Evolutionary conservation across 257 asterid genomes (phyloP).

Genomic region (Jacaranda mimosifolia): DNA sequence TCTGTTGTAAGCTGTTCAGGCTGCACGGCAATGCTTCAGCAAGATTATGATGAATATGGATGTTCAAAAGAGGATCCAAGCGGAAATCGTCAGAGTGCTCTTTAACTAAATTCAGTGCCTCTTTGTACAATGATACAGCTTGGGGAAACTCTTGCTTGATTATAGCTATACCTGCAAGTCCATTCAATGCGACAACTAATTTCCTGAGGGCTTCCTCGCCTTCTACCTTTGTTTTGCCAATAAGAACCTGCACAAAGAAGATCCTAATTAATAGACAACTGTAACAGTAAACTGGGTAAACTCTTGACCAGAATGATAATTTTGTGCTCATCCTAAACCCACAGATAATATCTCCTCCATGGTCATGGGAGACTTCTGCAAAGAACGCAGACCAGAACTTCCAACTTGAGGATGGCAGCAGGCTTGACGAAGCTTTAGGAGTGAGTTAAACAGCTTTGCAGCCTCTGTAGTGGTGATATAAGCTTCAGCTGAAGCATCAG

Average conservation of each 20-base stretch:
- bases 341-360: constrained; percentile 97
- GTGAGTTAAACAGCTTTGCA: constrained; percentile 92
- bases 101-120: constrained; percentile 79
- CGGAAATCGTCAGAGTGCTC: constrained; percentile 87
- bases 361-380: constrained; percentile 97
- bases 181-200: constrained; percentile 89
- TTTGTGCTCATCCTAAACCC: constrained; percentile 44
- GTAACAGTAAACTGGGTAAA: constrained; percentile 18
- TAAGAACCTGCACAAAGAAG: constrained; percentile 72
- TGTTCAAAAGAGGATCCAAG: constrained; percentile 91
- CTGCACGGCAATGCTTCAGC: constrained; percentile 68
- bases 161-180: constrained; percentile 94
- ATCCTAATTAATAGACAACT: constrained; percentile 32
- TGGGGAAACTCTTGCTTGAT: constrained; percentile 73
- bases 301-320: constrained; percentile 29
- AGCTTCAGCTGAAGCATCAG: constrained; percentile 54
- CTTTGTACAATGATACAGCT: constrained; percentile 81
- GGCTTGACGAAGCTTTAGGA: constrained; percentile 98
- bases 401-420: constrained; percentile 99
- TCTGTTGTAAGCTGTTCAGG: constrained; percentile 41
- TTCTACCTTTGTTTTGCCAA: constrained; percentile 91
- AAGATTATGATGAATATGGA: constrained; percentile 91
- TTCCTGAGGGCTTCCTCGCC: constrained; percentile 96
- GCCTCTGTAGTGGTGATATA: constrained; percentile 82
- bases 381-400: constrained; percentile 92